Percentiles rank a stretch among this genome's conserved stretches.
phyloP scores from a whole-genome alignment of 495 filamentous ascomycete species.

The Penicillium waksmanii region DNA sequence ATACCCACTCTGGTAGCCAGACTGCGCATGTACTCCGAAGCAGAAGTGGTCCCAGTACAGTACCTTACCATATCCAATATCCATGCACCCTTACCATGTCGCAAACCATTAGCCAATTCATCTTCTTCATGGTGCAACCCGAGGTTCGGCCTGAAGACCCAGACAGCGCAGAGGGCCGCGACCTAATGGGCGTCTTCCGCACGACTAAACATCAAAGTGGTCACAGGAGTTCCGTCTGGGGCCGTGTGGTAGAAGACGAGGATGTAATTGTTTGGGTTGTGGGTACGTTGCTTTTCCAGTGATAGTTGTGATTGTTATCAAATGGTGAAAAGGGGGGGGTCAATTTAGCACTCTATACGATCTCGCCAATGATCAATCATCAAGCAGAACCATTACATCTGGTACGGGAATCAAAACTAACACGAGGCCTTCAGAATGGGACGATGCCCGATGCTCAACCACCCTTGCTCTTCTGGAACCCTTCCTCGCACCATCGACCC shows the following conservation, averaged over 20 bases:
- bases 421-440: conserved; percentile 39
- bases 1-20: too few relatives aligned
- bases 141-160: conserved; percentile 48
- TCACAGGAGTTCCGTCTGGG: conserved; percentile 45
- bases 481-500: conserved; percentile 30
- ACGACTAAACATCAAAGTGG: conserved; percentile 39
- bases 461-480: conserved; percentile 23
- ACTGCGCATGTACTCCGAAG: too few relatives aligned
- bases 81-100: conserved; percentile 17
- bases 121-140: conserved; percentile 44
- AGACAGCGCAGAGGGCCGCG: conserved; percentile 35
- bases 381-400: not conserved
- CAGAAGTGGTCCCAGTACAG: too few relatives aligned
- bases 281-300: conserved; percentile 25
- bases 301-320: not conserved
- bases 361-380: too few relatives aligned
- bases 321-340: not conserved
- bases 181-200: conserved; percentile 34
- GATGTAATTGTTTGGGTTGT: conserved; percentile 45
- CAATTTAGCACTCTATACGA: too few relatives aligned
- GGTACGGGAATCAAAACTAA: not conserved
- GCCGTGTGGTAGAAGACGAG: conserved; percentile 41
- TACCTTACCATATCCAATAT: too few relatives aligned
- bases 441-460: conserved; percentile 35
- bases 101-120: conserved; percentile 39